phyloP scores from a whole-genome alignment of 495 filamentous ascomycete genomes.

The Tricharina praecox region DNA sequence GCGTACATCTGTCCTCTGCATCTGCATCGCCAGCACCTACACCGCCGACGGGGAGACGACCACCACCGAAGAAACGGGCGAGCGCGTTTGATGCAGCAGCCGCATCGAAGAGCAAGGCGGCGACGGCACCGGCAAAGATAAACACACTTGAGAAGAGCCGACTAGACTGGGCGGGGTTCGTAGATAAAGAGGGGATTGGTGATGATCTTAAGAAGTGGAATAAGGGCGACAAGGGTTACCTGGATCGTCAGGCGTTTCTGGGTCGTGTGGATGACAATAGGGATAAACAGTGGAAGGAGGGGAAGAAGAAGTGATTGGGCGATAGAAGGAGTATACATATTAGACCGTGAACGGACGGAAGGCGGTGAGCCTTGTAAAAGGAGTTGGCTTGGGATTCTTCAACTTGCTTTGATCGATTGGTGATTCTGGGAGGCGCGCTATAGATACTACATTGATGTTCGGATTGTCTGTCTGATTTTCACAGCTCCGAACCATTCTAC shows the following conservation, averaged over 20 bases:
- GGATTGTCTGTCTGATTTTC: no score
- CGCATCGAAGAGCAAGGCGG: conserved; percentile 26
- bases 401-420: no score
- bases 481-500: no score
- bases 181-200: conserved; percentile 77
- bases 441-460: no score
- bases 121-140: conserved; percentile 56
- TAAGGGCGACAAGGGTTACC: conserved; percentile 66
- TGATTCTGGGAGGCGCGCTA: no score
- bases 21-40: conserved; percentile 15
- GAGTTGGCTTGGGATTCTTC: no score
- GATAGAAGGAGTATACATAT: neutral
- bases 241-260: conserved; percentile 77
- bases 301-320: conserved; percentile 12
- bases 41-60: conserved; percentile 36
- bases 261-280: conserved; percentile 57
- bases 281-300: conserved; percentile 33
- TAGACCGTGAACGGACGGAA: neutral
- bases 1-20: conserved; percentile 3
- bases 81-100: conserved; percentile 60
- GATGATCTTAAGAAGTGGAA: conserved; percentile 77
- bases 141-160: conserved; percentile 92
- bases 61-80: conserved; percentile 50
- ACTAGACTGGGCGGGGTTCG: conserved; percentile 87
- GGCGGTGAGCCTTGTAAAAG: neutral